phyloP scores from a whole-genome alignment of 169 alveolate species.

The Plasmodium adleri region DNA sequence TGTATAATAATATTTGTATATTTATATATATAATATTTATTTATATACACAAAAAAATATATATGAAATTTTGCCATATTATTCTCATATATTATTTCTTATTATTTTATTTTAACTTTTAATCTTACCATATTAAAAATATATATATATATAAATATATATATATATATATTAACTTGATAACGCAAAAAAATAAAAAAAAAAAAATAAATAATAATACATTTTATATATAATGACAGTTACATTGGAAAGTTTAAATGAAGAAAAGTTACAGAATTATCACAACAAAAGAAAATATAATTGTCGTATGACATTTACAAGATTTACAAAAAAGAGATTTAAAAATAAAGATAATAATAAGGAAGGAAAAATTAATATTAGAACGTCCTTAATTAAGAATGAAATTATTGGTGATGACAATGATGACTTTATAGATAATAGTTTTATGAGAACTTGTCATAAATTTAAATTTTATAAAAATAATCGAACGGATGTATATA shows the following conservation, averaged over 20 bases:
- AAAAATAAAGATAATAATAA: constrained; percentile 52
- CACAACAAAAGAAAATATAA: constrained; percentile 63
- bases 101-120: constrained; percentile 8
- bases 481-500: constrained; percentile 16
- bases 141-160: too few species aligned
- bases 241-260: constrained; percentile 46
- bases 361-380: constrained; percentile 79
- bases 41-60: background rate
- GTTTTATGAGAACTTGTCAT: constrained; percentile 57
- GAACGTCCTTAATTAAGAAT: constrained; percentile 78
- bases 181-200: constrained; percentile 26
- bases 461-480: constrained; percentile 23
- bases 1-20: background rate
- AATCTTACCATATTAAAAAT: too few species aligned
- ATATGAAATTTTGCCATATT: background rate
- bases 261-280: constrained; percentile 27
- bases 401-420: constrained; percentile 77
- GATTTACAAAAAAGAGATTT: constrained; percentile 38
- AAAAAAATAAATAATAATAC: background rate
- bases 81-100: background rate
- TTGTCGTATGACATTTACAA: constrained; percentile 60
- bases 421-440: constrained; percentile 54
- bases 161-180: constrained; percentile 10
- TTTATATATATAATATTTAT: background rate
- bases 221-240: constrained; percentile 58